A percentile compares a stretch with the other conserved stretches of the same genome.
Evolutionary conservation across 306 rosid species (phyloP).

Genomic region (Alnus rubra): DNA sequence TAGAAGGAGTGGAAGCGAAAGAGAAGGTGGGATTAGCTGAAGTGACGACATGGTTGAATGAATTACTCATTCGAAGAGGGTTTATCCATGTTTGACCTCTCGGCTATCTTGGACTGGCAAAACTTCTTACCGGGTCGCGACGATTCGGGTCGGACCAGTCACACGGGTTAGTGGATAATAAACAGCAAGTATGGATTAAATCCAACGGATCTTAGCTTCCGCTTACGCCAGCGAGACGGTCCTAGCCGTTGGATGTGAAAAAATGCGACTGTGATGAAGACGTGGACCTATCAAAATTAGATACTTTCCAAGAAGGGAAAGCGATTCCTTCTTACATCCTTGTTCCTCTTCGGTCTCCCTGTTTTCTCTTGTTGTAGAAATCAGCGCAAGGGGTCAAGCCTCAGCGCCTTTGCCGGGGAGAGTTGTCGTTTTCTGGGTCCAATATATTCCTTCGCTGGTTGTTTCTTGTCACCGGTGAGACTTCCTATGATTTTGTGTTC

Average conservation of each 20-base stretch:
- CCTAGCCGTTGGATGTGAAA: constrained; percentile 21
- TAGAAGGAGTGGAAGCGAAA: constrained; percentile 24
- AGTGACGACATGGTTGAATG: constrained; percentile 55
- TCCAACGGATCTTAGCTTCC: constrained; percentile 11
- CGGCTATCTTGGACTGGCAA: not conserved
- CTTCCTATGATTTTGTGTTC: not conserved
- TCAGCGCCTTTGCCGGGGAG: not conserved
- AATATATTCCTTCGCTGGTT: not conserved
- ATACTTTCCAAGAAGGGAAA: not conserved
- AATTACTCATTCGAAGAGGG: constrained; percentile 32
- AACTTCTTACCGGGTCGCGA: constrained; percentile 27
- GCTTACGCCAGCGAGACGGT: not conserved
- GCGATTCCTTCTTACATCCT: constrained; percentile 1
- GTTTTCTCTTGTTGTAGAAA: constrained; percentile 7
- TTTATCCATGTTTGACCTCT: constrained; percentile 35
- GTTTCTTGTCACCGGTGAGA: not conserved
- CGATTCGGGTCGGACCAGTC: not conserved
- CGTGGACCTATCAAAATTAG: not conserved
- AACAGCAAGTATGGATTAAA: not conserved
- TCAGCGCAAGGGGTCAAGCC: not conserved
- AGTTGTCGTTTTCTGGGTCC: not conserved
- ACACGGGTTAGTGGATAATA: not conserved
- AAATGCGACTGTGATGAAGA: too few species aligned
- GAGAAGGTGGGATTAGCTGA: constrained; percentile 36
- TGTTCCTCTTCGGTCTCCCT: constrained; percentile 9